Conservation (phyloP, 2,329 filamentous ascomycete species). For the Botrytis deweyae region DNA sequence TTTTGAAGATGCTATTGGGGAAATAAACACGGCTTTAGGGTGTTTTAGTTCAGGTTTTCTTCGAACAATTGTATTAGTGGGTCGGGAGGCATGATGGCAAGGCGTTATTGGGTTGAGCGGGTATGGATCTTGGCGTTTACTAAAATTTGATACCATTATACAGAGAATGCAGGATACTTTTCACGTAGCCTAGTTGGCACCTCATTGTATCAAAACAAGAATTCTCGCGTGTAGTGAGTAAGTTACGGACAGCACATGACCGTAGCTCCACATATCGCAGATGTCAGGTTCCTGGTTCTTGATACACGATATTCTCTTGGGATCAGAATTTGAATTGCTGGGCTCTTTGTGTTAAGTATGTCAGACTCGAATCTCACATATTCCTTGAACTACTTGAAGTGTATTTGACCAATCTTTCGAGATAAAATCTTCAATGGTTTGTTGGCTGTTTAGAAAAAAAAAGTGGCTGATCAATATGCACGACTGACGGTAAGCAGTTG, state of each 20-base stretch:
- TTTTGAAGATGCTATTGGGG: constrained; percentile 52
- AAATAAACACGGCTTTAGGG: not conserved
- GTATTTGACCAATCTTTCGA: not conserved
- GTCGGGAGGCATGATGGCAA: not conserved
- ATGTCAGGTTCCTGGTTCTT: not conserved
- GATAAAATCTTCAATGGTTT: not conserved
- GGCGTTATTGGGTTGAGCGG: not conserved
- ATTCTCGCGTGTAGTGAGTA: not conserved
- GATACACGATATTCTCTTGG: not conserved
- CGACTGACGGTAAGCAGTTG: not conserved
- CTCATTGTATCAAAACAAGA: not conserved
- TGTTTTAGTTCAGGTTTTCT: not conserved
- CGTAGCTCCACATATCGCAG: not conserved
- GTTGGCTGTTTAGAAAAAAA: not conserved
- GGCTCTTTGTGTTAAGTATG: not conserved
- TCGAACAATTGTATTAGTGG: not conserved
- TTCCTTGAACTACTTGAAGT: not conserved
- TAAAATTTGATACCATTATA: constrained; percentile 11
- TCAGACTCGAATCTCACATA: not conserved
- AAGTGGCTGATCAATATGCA: not conserved
- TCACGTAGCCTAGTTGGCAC: not conserved
- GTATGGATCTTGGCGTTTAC: not conserved
- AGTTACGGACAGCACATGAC: not conserved
- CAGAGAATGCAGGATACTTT: not conserved
- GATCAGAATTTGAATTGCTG: not conserved